Conservation (phyloP, 2,329 filamentous ascomycete species). For the Pestalotiopsis sp. region DNA sequence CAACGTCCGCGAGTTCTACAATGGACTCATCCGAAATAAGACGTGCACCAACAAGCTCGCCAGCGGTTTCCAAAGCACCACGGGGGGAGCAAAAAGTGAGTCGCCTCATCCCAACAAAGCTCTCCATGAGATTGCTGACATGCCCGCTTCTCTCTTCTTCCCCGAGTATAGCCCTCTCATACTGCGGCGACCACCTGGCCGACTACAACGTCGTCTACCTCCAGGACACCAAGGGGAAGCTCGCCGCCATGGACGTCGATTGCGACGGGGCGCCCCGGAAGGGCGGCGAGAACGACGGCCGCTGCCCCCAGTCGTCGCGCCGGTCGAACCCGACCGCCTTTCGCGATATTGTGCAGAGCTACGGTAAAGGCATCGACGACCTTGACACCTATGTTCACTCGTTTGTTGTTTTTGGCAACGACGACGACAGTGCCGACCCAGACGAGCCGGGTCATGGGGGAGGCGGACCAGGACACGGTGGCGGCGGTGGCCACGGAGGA, state of each 20-base stretch:
- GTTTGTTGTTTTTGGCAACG: slow-evolving; percentile 58
- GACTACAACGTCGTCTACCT: slow-evolving; percentile 45
- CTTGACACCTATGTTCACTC: slow-evolving; percentile 54
- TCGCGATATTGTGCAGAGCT: slow-evolving; percentile 35
- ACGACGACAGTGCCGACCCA: slow-evolving; percentile 25
- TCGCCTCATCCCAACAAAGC: too few relatives aligned
- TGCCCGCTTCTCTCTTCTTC: neutral
- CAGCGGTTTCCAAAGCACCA: slow-evolving; percentile 33
- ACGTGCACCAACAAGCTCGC: slow-evolving; percentile 32
- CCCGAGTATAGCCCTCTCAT: slow-evolving; percentile 29
- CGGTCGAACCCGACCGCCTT: slow-evolving; percentile 49
- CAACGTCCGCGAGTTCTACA: slow-evolving; percentile 33
- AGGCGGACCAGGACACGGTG: neutral
- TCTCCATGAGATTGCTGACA: neutral
- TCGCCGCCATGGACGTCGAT: slow-evolving; percentile 61
- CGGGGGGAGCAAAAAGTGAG: slow-evolving; percentile 3
- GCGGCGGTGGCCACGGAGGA: neutral
- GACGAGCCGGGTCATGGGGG: neutral
- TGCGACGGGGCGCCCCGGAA: slow-evolving; percentile 32
- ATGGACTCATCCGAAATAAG: slow-evolving; percentile 30
- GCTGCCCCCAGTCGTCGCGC: neutral
- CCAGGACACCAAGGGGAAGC: slow-evolving; percentile 38
- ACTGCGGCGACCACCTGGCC: slow-evolving; percentile 45
- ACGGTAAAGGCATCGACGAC: slow-evolving; percentile 40
- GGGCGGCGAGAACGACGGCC: neutral